Conservation (phyloP, 352 stramenopile species). For the Phytophthora cajani region DNA sequence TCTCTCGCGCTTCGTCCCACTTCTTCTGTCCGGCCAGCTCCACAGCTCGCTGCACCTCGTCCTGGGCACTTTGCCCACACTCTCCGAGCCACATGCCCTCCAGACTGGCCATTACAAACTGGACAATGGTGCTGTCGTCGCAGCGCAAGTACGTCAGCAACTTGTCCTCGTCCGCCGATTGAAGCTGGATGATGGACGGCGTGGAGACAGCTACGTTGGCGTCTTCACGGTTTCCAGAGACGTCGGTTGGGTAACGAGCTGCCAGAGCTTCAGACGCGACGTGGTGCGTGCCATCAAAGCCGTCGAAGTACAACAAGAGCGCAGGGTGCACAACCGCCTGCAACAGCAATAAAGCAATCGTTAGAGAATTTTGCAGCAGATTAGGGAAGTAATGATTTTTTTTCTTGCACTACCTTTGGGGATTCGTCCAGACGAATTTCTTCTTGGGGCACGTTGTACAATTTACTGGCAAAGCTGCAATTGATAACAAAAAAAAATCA, state of each 20-base stretch:
- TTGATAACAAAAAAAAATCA: background rate
- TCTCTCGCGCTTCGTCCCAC: constrained; percentile 45
- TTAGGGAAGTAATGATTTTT: background rate
- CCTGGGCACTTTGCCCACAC: constrained; percentile 50
- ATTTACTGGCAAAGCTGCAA: constrained; percentile 53
- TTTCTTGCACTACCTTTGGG: constrained; percentile 42
- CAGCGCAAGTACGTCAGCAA: constrained; percentile 73
- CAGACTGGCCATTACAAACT: constrained; percentile 72
- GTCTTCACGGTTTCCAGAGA: constrained; percentile 14
- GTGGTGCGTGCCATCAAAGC: constrained; percentile 66
- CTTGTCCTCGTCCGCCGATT: constrained; percentile 69
- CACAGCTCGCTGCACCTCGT: constrained; percentile 48
- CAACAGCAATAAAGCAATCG: background rate
- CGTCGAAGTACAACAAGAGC: constrained; percentile 82
- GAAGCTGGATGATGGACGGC: constrained; percentile 80
- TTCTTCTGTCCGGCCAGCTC: constrained; percentile 47
- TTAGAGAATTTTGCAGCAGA: background rate
- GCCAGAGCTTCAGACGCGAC: constrained; percentile 69
- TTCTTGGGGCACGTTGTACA: constrained; percentile 68
- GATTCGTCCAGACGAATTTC: constrained; percentile 49
- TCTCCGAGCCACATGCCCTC: constrained; percentile 80
- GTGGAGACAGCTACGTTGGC: constrained; percentile 13
- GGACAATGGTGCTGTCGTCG: constrained; percentile 70
- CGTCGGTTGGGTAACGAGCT: constrained; percentile 66
- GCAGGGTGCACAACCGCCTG: constrained; percentile 69